A percentile compares a stretch with the other conserved stretches of the same genome.
Evolutionary conservation across 192 early-diverging fungal species (phyloP).

Genomic region (Coemansia sp.): DNA sequence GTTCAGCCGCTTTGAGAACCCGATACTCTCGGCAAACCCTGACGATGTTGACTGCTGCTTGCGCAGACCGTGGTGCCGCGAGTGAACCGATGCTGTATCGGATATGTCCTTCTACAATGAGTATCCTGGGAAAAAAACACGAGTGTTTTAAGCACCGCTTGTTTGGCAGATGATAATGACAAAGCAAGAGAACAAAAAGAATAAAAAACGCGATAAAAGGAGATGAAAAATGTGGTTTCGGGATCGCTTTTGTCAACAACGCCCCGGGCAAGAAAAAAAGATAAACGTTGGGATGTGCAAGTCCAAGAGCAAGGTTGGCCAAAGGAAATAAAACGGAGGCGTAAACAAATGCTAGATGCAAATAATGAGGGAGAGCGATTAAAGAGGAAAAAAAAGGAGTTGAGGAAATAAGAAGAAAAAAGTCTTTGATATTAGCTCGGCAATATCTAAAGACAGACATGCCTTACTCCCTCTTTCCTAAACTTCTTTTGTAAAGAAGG

Average conservation of each 20-base stretch:
- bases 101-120: conserved; percentile 31
- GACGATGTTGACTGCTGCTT: conserved; percentile 53
- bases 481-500: too few relatives aligned
- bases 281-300: not conserved
- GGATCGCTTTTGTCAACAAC: too few relatives aligned
- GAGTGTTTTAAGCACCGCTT: not conserved
- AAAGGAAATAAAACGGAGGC: not conserved
- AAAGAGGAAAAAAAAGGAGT: not conserved
- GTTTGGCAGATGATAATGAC: not conserved
- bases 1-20: conserved; percentile 36
- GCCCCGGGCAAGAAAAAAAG: not conserved
- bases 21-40: conserved; percentile 42
- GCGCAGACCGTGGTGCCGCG: conserved; percentile 31
- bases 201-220: conserved; percentile 5
- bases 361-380: not conserved
- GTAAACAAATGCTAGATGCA: conserved; percentile 7
- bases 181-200: not conserved
- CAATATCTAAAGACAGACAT: too few relatives aligned
- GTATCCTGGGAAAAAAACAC: not conserved
- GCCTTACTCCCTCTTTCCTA: not conserved
- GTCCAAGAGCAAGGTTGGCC: conserved; percentile 1
- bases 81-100: conserved; percentile 5
- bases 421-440: too few relatives aligned
- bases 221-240: not conserved
- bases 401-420: not conserved